phyloP scores from a whole-genome alignment of 192 early-diverging fungal genomes.

The Rhizoclosmatium globosum region DNA sequence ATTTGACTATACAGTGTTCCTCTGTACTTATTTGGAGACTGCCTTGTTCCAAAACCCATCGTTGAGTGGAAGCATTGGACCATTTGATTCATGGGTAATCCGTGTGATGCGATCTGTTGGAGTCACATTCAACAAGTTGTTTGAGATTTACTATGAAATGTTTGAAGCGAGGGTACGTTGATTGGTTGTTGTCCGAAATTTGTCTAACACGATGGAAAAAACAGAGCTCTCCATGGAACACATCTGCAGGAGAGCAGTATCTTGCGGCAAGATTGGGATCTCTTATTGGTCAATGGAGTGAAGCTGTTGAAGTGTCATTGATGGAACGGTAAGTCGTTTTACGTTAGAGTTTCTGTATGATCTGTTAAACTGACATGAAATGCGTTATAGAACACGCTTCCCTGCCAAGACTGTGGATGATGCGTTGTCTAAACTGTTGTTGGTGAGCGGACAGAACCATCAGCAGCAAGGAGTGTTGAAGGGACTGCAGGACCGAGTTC shows the following conservation, averaged over 20 bases:
- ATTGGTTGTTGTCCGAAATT: not conserved
- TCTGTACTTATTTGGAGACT: constrained; percentile 19
- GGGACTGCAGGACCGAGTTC: constrained; percentile 26
- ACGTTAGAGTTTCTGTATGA: not conserved
- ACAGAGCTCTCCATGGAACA: constrained; percentile 32
- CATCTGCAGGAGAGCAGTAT: constrained; percentile 15
- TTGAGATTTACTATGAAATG: constrained; percentile 39
- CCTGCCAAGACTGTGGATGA: constrained; percentile 32
- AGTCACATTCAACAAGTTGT: constrained; percentile 23
- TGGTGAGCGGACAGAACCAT: not conserved
- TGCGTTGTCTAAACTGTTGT: constrained; percentile 25
- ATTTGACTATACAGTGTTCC: not conserved
- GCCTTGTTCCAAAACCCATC: constrained; percentile 10
- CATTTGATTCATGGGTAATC: constrained; percentile 19
- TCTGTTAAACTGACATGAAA: not conserved
- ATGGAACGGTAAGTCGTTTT: constrained; percentile 1
- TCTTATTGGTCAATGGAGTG: constrained; percentile 22
- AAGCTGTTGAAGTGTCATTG: constrained; percentile 4
- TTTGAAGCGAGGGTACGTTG: constrained; percentile 28
- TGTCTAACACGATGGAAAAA: not conserved
- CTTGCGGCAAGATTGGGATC: not conserved
- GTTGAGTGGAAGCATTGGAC: not conserved
- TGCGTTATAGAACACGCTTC: constrained; percentile 8
- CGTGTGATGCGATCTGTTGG: constrained; percentile 28
- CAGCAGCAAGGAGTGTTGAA: constrained; percentile 16